These are phyloP conservation scores for Eragrostis curvula DNA, from an alignment of 176 grass and related monocot genomes.

Conservation along the genomic window DNA sequence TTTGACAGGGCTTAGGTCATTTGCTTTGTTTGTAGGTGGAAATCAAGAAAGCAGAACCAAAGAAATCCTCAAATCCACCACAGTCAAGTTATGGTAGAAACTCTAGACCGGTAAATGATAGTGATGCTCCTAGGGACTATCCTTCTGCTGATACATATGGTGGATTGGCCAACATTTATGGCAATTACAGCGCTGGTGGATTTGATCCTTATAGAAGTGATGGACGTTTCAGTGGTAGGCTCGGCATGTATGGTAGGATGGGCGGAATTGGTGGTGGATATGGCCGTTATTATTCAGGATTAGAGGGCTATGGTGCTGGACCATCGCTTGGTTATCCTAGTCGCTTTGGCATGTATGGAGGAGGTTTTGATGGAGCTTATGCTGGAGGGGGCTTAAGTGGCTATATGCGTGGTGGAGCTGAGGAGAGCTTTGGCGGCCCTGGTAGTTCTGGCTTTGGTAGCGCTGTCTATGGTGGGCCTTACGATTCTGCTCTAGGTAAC, in stretches of 20 bases:
- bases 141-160: constrained; percentile 69
- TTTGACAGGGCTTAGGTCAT: constrained; percentile 63
- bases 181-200: constrained; percentile 48
- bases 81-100: constrained; percentile 61
- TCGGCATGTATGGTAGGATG: constrained; percentile 58
- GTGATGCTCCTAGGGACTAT: constrained; percentile 64
- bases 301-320: constrained; percentile 58
- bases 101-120: constrained; percentile 78
- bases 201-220: constrained; percentile 60
- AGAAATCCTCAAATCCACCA: constrained; percentile 80
- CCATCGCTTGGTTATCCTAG: constrained; percentile 62
- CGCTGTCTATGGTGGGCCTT: constrained; percentile 47
- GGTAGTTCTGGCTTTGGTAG: constrained; percentile 55
- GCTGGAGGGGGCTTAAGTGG: constrained; percentile 58
- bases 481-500: constrained; percentile 65
- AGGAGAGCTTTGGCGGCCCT: constrained; percentile 55
- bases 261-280: constrained; percentile 63
- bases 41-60: constrained; percentile 99
- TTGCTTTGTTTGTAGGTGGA: constrained; percentile 98
- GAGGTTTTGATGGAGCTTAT: constrained; percentile 61
- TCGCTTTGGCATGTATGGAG: constrained; percentile 69
- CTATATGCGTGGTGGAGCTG: constrained; percentile 45
- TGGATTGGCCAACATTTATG: constrained; percentile 47
- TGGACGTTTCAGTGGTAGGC: constrained; percentile 57
- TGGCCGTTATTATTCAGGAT: constrained; percentile 64